Percentiles rank a stretch among this genome's conserved stretches.
Evolutionary conservation across 768 basidiomycete genomes (phyloP).

Genomic region (Sporobolomyces pararoseus): DNA sequence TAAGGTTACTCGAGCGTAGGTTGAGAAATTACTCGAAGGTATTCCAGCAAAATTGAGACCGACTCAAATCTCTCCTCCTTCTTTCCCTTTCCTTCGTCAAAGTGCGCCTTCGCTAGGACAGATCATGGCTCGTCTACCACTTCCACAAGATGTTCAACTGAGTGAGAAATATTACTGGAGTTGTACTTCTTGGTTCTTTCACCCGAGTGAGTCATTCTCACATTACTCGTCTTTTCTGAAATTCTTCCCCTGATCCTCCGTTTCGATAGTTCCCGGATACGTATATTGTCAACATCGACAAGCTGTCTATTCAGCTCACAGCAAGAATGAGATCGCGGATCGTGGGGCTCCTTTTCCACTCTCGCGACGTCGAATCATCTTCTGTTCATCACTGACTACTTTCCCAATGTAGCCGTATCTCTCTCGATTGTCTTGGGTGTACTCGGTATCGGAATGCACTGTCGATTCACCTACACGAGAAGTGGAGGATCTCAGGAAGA

Average conservation of each 20-base stretch:
- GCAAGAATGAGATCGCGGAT: not conserved
- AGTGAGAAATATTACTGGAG: constrained; percentile 8
- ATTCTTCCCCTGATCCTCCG: not conserved
- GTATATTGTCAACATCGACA: not conserved
- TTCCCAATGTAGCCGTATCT: no score
- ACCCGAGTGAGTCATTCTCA: not conserved
- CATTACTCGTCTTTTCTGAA: not conserved
- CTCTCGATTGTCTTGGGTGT: constrained; percentile 3
- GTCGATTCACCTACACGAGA: not conserved
- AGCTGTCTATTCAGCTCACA: not conserved
- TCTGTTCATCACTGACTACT: not conserved
- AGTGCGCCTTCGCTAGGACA: not conserved
- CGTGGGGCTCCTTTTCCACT: not conserved
- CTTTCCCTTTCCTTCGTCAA: constrained; percentile 4
- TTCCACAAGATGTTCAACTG: not conserved
- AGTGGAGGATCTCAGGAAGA: not conserved
- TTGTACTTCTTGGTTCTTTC: constrained; percentile 8
- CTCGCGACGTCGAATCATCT: not conserved
- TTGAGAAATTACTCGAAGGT: not conserved
- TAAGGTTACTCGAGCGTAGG: not conserved
- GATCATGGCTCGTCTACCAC: not conserved
- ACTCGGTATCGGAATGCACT: not conserved
- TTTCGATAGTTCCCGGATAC: not conserved
- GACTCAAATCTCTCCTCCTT: not conserved
- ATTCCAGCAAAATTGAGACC: not conserved